Conservation (phyloP, 768 basidiomycete genomes). For the Suillus decipiens region DNA sequence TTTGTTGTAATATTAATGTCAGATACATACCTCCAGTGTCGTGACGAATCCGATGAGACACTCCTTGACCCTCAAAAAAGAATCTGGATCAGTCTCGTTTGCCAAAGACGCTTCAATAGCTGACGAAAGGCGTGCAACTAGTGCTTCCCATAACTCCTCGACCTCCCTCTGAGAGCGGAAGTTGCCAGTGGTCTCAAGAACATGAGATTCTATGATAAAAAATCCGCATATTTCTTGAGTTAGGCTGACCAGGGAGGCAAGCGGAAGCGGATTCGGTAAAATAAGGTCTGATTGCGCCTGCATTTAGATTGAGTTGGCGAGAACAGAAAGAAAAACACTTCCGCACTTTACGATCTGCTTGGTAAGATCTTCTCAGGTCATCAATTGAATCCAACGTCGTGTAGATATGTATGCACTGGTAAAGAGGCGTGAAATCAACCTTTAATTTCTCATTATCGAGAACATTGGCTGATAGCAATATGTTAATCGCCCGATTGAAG, state of each 20-base stretch:
- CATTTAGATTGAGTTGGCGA: conserved; percentile 16
- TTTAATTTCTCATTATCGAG: conserved; percentile 86
- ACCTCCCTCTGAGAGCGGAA: conserved; percentile 93
- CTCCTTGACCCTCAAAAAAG: conserved; percentile 83
- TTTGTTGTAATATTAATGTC: neutral
- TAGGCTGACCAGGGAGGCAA: conserved; percentile 68
- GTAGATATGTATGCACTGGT: conserved; percentile 97
- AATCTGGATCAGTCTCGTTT: conserved; percentile 76
- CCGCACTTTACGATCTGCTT: conserved; percentile 90
- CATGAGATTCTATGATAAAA: conserved; percentile 94
- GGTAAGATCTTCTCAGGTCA: conserved; percentile 89
- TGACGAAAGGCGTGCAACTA: conserved; percentile 71
- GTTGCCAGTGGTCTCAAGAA: conserved; percentile 81
- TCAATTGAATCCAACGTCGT: conserved; percentile 87
- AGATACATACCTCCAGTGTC: conserved; percentile 76
- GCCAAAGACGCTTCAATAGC: conserved; percentile 74
- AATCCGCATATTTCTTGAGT: conserved; percentile 96
- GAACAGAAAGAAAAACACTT: conserved; percentile 1
- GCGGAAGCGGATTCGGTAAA: conserved; percentile 70
- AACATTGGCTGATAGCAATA: conserved; percentile 65
- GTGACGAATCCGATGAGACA: conserved; percentile 83
- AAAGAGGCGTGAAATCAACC: conserved; percentile 93
- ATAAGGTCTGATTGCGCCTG: conserved; percentile 98
- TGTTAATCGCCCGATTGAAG: conserved; percentile 11
- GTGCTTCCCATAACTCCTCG: conserved; percentile 92